Percentiles rank a stretch among this genome's conserved stretches.
These are phyloP conservation scores for Teunomyces panamensis DNA, from an alignment of 805 yeast species.

Conservation along the genomic window DNA sequence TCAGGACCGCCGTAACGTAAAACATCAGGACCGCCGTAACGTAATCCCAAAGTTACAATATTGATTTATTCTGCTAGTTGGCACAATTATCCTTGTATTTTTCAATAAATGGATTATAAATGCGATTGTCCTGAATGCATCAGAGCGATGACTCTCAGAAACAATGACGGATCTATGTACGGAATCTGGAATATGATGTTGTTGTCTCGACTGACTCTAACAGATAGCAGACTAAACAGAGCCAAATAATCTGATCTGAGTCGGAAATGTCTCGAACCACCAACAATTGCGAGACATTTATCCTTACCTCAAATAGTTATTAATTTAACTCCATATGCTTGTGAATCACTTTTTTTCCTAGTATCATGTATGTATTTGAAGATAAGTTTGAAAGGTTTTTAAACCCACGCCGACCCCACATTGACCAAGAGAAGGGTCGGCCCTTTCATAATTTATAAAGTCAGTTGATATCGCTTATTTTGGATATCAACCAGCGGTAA, in stretches of 20 bases:
- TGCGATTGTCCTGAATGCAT: neutral
- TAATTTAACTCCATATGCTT: neutral
- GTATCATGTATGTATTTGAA: neutral
- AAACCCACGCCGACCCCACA: too few relatives aligned
- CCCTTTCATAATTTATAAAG: too few relatives aligned
- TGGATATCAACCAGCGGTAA: too few relatives aligned
- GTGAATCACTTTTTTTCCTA: neutral
- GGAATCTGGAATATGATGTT: neutral
- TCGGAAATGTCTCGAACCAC: neutral
- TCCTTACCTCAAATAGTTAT: neutral
- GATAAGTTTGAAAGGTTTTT: too few relatives aligned
- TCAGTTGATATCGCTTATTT: too few relatives aligned
- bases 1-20: neutral
- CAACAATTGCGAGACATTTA: neutral
- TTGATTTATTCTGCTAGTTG: too few relatives aligned
- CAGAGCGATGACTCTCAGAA: neutral
- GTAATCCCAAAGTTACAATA: neutral
- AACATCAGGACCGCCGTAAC: neutral
- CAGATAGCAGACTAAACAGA: neutral
- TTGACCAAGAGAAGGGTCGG: too few relatives aligned
- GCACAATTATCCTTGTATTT: too few relatives aligned
- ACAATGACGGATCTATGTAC: neutral
- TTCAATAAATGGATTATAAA: neutral
- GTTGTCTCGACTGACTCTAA: neutral
- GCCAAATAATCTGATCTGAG: neutral